Evolutionary conservation across 441 rosid species (phyloP).

Genomic region (Omphalea diandra): DNA sequence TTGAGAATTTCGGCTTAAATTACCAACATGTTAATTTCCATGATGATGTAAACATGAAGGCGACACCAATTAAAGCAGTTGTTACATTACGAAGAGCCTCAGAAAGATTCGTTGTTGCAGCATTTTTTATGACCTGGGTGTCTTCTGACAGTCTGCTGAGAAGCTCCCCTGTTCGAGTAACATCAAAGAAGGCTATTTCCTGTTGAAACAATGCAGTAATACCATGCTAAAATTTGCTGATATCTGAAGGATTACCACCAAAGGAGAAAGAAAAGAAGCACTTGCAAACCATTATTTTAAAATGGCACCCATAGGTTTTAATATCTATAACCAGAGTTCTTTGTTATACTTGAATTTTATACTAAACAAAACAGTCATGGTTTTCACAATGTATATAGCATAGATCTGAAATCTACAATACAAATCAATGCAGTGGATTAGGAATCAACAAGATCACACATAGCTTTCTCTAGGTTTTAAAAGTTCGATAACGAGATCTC

Average conservation of each 20-base stretch:
- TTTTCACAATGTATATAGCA: neutral
- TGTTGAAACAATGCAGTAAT: constrained; percentile 32
- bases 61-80: constrained; percentile 76
- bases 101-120: constrained; percentile 95
- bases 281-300: constrained; percentile 6
- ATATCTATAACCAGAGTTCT: neutral
- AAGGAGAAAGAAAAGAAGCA: neutral
- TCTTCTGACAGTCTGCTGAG: constrained; percentile 93
- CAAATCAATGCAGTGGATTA: neutral
- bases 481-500: neutral
- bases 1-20: neutral
- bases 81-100: constrained; percentile 85
- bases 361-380: neutral
- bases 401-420: neutral
- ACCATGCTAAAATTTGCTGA: constrained; percentile 1
- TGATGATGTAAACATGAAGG: constrained; percentile 89
- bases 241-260: neutral
- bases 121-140: constrained; percentile 93
- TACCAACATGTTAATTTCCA: constrained; percentile 87
- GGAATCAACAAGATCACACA: neutral
- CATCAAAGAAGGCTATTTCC: constrained; percentile 95
- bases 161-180: constrained; percentile 91
- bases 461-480: neutral
- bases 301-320: neutral
- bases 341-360: constrained; percentile 1